Evolutionary conservation across 1,284 basidiomycete species (phyloP), one percentile per base, ranked within the genome.

Genomic region (Ceratobasidium sp.): DNA sequence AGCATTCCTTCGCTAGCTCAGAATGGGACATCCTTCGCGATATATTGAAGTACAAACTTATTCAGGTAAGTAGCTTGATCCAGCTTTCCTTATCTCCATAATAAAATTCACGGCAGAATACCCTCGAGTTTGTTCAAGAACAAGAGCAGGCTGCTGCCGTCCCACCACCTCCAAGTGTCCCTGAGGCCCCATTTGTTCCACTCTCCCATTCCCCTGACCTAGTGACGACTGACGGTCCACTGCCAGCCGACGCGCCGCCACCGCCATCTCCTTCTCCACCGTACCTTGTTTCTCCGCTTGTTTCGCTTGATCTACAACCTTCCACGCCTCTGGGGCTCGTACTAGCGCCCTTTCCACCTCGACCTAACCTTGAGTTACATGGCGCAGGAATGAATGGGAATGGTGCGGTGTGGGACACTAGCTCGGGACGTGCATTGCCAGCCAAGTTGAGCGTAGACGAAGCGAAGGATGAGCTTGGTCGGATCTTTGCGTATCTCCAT

Each of bases 311-410:
- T 12, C 68, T 76, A 4, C 71, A 69, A 43, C 78, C 79, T 0
- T 77, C 77, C 0, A 80, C 80, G 7, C 72, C 69, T 0, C 91
- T 91, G 2, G 91, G 92, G 31, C 80, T 93, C 17, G 89, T 88
- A 73, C 79, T 95, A 12, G 86, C 92, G 3, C 92, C 93, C 0
- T 95, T 95, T 75, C 88, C 88, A 12, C 85, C 87, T 25, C 84
- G 87, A 57, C 83, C 82, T 69, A 53, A 43, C 13, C 55, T 50
- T 35, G 38, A 58, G 56, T 34, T 32, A 34, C 35, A 57, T 27
- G 78, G n/a, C 73, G 78, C 71, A 38, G 69, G 72, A 42, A 54
- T 72, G 31, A 68, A 74, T 73, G 77, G 81, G 57, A 78, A 80
- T 73, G 82, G 83, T 68, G 74, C 82, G 70, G 83, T 83, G 73